A percentile compares a stretch with the other conserved stretches of the same genome.
Evolutionary conservation across 2,329 filamentous ascomycete species (phyloP).

Genomic region (Arthroderma uncinatum): DNA sequence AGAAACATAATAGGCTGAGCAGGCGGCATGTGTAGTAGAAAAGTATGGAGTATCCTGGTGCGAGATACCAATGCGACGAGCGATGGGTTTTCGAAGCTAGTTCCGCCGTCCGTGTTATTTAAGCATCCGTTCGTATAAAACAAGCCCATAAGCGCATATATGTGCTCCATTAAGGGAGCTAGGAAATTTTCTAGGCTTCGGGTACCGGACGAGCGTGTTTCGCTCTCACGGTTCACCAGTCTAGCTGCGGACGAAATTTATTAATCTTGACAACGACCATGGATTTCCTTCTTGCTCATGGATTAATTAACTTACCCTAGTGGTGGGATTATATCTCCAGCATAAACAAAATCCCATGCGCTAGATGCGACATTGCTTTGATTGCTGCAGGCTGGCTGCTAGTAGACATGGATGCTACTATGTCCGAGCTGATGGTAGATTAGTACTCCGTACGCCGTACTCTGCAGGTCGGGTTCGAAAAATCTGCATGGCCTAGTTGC

Average conservation of each 20-base stretch:
- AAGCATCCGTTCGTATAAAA: too few species aligned
- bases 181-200: background rate
- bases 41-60: too few species aligned
- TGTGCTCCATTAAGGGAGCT: background rate
- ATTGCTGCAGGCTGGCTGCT: background rate
- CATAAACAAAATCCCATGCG: background rate
- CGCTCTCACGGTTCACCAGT: too few species aligned
- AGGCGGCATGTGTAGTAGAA: too few species aligned
- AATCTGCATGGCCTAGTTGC: background rate
- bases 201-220: background rate
- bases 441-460: background rate
- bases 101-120: too few species aligned
- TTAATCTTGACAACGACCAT: background rate
- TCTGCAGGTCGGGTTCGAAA: background rate
- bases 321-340: background rate
- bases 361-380: background rate
- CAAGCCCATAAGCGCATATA: too few species aligned
- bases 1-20: background rate
- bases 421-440: background rate
- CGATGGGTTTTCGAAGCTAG: too few species aligned
- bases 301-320: background rate
- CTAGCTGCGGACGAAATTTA: background rate
- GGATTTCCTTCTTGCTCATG: background rate
- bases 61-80: too few species aligned
- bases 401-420: background rate